A percentile compares a stretch with the other conserved stretches of the same genome.
Conservation (phyloP, 2,329 filamentous ascomycete genomes). For the Acrocalymma vagum region DNA sequence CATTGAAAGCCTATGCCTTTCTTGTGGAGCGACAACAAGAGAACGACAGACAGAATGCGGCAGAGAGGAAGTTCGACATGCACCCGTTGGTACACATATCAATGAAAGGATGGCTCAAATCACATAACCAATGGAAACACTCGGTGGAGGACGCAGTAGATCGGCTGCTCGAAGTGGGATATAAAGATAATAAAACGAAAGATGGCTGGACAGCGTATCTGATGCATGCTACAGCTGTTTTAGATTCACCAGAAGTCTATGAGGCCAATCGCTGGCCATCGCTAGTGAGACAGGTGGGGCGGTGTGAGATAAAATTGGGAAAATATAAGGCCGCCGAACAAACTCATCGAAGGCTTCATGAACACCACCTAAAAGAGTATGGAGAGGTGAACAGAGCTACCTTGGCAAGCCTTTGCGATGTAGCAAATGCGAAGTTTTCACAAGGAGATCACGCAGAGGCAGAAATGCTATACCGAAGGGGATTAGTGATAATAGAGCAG, state of each 20-base stretch:
- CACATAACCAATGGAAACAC: constrained; percentile 13
- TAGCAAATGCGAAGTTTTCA: too few species aligned
- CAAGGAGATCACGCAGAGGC: too few species aligned
- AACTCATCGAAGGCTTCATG: constrained; percentile 1
- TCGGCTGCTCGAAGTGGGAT: constrained; percentile 29
- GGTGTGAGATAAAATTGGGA: constrained; percentile 7
- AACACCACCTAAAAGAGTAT: constrained; percentile 1
- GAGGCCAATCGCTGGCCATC: constrained; percentile 1
- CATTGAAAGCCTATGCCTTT: constrained; percentile 42
- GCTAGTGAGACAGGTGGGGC: constrained; percentile 9
- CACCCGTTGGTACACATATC: constrained; percentile 46
- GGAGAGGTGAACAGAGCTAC: constrained; percentile 13
- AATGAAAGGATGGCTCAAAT: constrained; percentile 39
- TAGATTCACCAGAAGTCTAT: constrained; percentile 4
- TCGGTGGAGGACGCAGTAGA: constrained; percentile 20
- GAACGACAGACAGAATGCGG: background rate
- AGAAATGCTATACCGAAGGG: too few species aligned
- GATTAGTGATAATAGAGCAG: too few species aligned
- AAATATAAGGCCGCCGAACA: constrained; percentile 5
- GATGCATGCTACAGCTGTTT: constrained; percentile 30
- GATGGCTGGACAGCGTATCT: constrained; percentile 34
- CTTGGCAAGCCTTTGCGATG: too few species aligned
- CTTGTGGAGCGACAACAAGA: constrained; percentile 20
- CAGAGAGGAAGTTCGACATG: constrained; percentile 25
- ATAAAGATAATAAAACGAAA: constrained; percentile 21